Percentiles rank a stretch among this genome's conserved stretches.
Evolutionary conservation across 768 basidiomycete species (phyloP).

Genomic region (Kwoniella sp.): DNA sequence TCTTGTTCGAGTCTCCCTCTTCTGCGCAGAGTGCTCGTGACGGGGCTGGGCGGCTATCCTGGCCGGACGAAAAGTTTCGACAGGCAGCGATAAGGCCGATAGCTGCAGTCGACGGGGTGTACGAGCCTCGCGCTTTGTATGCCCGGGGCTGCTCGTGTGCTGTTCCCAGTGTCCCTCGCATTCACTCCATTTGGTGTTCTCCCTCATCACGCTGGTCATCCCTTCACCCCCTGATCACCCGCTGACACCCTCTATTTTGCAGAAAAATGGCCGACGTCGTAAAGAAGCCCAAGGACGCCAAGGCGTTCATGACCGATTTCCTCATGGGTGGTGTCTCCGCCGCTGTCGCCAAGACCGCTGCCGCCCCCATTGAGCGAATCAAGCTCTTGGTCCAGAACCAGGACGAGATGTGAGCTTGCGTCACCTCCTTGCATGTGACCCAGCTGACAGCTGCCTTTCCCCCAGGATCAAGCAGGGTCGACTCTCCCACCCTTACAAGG

Average conservation of each 20-base stretch:
- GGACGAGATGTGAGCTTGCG: slow-evolving; percentile 78
- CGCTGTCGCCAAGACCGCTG: slow-evolving; percentile 97
- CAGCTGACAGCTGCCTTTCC: slow-evolving; percentile 17
- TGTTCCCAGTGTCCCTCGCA: background rate
- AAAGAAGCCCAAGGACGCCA: slow-evolving; percentile 75
- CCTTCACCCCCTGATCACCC: background rate
- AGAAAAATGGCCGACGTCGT: slow-evolving; percentile 39
- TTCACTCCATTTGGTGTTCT: background rate
- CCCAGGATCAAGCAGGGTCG: slow-evolving; percentile 97
- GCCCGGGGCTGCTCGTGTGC: background rate
- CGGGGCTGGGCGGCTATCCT: too few relatives aligned
- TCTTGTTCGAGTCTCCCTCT: background rate
- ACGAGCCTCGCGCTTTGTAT: too few relatives aligned
- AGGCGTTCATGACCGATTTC: slow-evolving; percentile 70
- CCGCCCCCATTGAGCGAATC: slow-evolving; percentile 99
- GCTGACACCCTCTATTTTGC: slow-evolving; percentile 14
- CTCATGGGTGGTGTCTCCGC: slow-evolving; percentile 56
- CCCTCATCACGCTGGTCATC: background rate
- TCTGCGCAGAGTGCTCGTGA: too few relatives aligned
- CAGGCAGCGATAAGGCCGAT: too few relatives aligned
- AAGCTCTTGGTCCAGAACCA: slow-evolving; percentile 98
- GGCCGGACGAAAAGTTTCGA: too few relatives aligned
- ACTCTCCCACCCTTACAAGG: slow-evolving; percentile 93
- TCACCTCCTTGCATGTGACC: background rate
- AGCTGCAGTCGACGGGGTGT: too few relatives aligned